A percentile compares a stretch with the other conserved stretches of the same genome.
Evolutionary conservation across 352 stramenopile genomes (phyloP).

Genomic region (Phytopythium ostracodes): DNA sequence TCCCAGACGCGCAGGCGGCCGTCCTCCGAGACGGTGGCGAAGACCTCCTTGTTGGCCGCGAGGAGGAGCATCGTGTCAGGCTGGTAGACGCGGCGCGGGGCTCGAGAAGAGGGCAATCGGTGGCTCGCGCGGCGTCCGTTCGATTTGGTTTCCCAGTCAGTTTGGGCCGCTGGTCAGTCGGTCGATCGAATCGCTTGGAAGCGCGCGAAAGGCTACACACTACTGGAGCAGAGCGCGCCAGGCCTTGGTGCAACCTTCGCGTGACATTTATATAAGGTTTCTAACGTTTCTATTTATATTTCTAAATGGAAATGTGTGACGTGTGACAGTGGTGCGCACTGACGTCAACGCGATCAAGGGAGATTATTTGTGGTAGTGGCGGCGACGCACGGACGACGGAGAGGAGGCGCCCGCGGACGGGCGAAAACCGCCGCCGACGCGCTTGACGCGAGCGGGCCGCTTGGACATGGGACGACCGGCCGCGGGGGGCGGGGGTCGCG

Average conservation of each 20-base stretch:
- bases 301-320: conserved; percentile 13
- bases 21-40: conserved; percentile 78
- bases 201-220: conserved; percentile 13
- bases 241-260: conserved; percentile 26
- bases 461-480: conserved; percentile 5
- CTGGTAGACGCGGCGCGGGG: not conserved
- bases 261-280: conserved; percentile 11
- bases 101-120: conserved; percentile 9
- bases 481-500: not conserved
- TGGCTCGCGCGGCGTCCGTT: conserved; percentile 1
- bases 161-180: not conserved
- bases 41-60: conserved; percentile 67
- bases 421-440: conserved; percentile 58
- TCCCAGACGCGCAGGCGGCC: conserved; percentile 83
- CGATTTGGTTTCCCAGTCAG: conserved; percentile 10
- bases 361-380: not conserved
- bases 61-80: conserved; percentile 65
- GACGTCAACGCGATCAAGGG: conserved; percentile 7
- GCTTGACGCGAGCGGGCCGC: conserved; percentile 29
- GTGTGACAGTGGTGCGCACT: conserved; percentile 9
- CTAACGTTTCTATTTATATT: conserved; percentile 5
- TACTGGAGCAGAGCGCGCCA: conserved; percentile 59
- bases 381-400: not conserved
- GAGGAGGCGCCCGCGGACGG: conserved; percentile 14
- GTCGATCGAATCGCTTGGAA: not conserved